A percentile compares a stretch with the other conserved stretches of the same genome.
phyloP scores from a whole-genome alignment of 169 alveolate species.

The Eimeria maxima region DNA sequence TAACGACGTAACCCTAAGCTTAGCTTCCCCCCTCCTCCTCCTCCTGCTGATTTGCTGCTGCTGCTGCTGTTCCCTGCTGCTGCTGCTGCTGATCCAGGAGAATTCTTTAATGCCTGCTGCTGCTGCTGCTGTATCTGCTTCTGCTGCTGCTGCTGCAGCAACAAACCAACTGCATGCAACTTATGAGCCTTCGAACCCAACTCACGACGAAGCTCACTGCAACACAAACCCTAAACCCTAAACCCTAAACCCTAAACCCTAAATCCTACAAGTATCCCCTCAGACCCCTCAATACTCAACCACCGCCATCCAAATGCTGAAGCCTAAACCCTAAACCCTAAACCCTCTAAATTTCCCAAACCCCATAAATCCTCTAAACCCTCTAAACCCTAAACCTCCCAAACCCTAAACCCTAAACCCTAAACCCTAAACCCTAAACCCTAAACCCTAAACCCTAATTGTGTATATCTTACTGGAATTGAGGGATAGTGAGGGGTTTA shows the following conservation, averaged over 20 bases:
- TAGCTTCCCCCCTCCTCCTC: neutral
- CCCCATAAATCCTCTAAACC: neutral
- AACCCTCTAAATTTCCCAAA: neutral
- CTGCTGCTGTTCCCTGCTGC: no score
- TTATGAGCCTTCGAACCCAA: slow-evolving; percentile 70
- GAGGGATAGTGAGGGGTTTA: neutral
- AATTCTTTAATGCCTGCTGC: neutral
- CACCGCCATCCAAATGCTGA: no score
- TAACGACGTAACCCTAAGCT: neutral
- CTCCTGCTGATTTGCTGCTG: no score
- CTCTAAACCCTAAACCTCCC: neutral
- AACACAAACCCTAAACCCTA: no score
- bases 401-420: no score
- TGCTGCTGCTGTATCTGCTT: neutral
- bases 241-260: neutral
- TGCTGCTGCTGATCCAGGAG: neutral
- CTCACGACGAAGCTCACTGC: slow-evolving; percentile 59
- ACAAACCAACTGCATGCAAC: slow-evolving; percentile 24
- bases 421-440: no score
- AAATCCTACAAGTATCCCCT: no score
- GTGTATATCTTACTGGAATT: neutral
- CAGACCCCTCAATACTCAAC: no score
- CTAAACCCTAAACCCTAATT: no score
- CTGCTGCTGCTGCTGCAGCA: slow-evolving; percentile 47
- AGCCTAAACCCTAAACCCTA: neutral